Base-by-base conservation (phyloP, 2,329 filamentous ascomycete genomes). In the Apiospora sp. region DNA sequence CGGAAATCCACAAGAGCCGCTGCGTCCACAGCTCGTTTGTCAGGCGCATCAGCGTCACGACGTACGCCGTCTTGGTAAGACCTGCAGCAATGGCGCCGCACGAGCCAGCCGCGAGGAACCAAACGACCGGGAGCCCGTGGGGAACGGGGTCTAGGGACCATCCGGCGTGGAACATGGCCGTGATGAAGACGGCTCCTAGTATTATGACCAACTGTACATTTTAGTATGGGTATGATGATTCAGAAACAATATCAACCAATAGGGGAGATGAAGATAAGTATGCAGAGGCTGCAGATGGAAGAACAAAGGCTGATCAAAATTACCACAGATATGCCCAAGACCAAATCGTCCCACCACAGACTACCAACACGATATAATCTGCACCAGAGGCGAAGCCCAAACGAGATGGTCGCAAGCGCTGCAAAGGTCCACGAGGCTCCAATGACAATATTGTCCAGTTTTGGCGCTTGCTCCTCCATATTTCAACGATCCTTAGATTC, bases 281-380 rank as follows among this genome's bases (percentile, higher is more conserved):
- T 3, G 14, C 4, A 2, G 3, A 4, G 10, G 0, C 27, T 10
- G 10, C n/a, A 5, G 13, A 4, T 51, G n/a, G n/a, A 4, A 14
- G 3, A n/a, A 5, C n/a, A 51, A 12, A 51, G n/a, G 14, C 2
- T 2, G 0, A 13, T 14, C 1, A 51, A 3, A n/a, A n/a, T 49
- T 51, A 51, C 49, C 49, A 51, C n/a, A 12, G 49, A 27, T 14
- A 51, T 27, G 10, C 49, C 49, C 10, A 24, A n/a, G 22, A 51
- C n/a, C n/a, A 51, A 27, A 27, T 51, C 49, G 13, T 51, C 49
- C 49, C 49, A 51, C 49, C 49, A 51, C 5, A 51, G 4, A 3
- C 4, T 4, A 13, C 49, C 49, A 8, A 51, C 49, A 3, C 49
- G 49, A 1, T 5, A 51, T n/a, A 27, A 24, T 27, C n/a, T 10